phyloP scores from a whole-genome alignment of 2,329 filamentous ascomycete genomes.

The Venturia carpophila region DNA sequence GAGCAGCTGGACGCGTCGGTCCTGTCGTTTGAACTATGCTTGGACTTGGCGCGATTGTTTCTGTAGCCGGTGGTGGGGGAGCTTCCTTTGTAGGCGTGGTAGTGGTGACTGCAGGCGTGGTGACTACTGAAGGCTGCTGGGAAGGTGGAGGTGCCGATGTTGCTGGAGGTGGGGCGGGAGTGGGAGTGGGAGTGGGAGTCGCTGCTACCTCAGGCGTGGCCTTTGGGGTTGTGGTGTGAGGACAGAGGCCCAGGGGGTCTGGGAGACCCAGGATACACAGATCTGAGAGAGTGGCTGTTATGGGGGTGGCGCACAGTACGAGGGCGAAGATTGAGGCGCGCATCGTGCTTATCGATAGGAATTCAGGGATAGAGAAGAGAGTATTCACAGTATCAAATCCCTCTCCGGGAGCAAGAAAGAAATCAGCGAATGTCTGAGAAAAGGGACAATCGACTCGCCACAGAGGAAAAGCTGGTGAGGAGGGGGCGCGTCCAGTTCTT shows the following conservation, averaged over 20 bases:
- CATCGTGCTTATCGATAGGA: conserved; percentile 5
- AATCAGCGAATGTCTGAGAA: background rate
- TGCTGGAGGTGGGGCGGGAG: background rate
- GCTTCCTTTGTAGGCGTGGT: background rate
- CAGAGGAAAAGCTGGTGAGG: background rate
- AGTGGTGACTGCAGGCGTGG: background rate
- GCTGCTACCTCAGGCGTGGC: background rate
- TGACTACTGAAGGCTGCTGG: background rate
- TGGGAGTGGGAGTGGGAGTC: background rate
- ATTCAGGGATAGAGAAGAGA: background rate
- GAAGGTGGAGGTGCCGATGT: background rate
- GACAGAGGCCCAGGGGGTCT: background rate
- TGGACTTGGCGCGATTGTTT: background rate
- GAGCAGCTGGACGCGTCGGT: conserved; percentile 3
- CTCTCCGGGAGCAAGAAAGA: background rate
- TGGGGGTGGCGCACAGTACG: background rate
- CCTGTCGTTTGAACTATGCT: background rate
- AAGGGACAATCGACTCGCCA: background rate
- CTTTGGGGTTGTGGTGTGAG: background rate
- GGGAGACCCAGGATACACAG: conserved; percentile 1
- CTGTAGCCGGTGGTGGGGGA: background rate
- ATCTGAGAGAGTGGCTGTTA: background rate
- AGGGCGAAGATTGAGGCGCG: background rate
- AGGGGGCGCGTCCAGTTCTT: background rate
- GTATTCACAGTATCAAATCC: background rate